phyloP scores from a whole-genome alignment of 441 rosid species.

The Pelargonium myrrhifolium region DNA sequence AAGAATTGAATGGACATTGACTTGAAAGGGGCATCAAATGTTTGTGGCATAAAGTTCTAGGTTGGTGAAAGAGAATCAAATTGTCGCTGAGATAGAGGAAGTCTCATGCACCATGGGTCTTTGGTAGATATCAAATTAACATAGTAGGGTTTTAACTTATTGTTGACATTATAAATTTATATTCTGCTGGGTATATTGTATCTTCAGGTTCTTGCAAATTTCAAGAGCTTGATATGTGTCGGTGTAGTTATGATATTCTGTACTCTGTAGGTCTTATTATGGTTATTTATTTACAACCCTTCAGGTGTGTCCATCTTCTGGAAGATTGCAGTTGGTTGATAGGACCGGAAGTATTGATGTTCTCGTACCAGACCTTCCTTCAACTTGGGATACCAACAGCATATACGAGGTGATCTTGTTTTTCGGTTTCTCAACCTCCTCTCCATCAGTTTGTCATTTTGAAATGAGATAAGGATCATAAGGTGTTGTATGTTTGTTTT shows the following conservation, averaged over 20 bases:
- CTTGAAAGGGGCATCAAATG: background rate
- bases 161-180: background rate
- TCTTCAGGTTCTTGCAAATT: constrained; percentile 6
- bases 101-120: background rate
- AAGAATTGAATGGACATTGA: constrained; percentile 1
- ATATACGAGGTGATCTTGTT: constrained; percentile 46
- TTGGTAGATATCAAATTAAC: background rate
- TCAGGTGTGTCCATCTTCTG: constrained; percentile 58
- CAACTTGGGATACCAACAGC: constrained; percentile 38
- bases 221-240: constrained; percentile 5
- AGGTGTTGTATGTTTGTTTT: constrained; percentile 10
- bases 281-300: constrained; percentile 21
- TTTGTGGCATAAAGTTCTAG: constrained; percentile 3
- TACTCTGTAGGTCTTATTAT: constrained; percentile 17
- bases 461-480: constrained; percentile 6
- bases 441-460: constrained; percentile 19
- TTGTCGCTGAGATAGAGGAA: background rate
- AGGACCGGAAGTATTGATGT: constrained; percentile 61
- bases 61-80: background rate
- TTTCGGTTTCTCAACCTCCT: constrained; percentile 11
- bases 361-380: constrained; percentile 55
- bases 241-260: constrained; percentile 12
- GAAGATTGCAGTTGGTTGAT: constrained; percentile 78
- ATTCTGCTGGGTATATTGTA: background rate
- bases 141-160: background rate